Evolutionary conservation across 108 stramenopile genomes (phyloP).

Genomic region (Mayamaea pseudoterrestris): DNA sequence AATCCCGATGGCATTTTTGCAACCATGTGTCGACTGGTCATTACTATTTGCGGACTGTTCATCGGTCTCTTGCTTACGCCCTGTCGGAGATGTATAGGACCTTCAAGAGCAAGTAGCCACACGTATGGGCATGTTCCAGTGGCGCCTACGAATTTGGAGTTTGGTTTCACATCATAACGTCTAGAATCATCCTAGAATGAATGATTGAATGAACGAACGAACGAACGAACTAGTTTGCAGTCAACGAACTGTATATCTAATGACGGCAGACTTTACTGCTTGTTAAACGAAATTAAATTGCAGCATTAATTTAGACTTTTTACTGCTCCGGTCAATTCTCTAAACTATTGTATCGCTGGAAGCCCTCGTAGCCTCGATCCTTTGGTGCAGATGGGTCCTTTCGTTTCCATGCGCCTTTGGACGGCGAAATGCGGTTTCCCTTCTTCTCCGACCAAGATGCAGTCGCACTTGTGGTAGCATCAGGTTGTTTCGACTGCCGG

Average conservation of each 20-base stretch:
- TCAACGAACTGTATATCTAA: too few species aligned
- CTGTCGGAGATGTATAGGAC: constrained; percentile 7
- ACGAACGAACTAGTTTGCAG: too few species aligned
- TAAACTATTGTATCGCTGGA: constrained; percentile 44
- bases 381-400: constrained; percentile 32
- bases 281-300: too few species aligned
- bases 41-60: constrained; percentile 22
- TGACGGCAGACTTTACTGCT: too few species aligned
- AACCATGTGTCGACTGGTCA: constrained; percentile 24
- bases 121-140: constrained; percentile 9
- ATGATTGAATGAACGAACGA: too few species aligned
- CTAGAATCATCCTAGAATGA: too few species aligned
- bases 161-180: too few species aligned
- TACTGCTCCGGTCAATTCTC: constrained; percentile 13
- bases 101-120: background rate
- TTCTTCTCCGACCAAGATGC: too few species aligned
- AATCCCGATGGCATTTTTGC: constrained; percentile 64
- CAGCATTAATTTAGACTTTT: too few species aligned
- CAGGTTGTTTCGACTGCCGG: constrained; percentile 3
- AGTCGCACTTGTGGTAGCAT: too few species aligned
- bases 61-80: constrained; percentile 30
- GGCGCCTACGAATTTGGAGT: background rate
- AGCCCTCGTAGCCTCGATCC: constrained; percentile 61
- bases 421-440: constrained; percentile 14
- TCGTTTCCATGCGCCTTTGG: constrained; percentile 51